phyloP scores from a whole-genome alignment of 768 basidiomycete species.

The Pholiota molesta region DNA sequence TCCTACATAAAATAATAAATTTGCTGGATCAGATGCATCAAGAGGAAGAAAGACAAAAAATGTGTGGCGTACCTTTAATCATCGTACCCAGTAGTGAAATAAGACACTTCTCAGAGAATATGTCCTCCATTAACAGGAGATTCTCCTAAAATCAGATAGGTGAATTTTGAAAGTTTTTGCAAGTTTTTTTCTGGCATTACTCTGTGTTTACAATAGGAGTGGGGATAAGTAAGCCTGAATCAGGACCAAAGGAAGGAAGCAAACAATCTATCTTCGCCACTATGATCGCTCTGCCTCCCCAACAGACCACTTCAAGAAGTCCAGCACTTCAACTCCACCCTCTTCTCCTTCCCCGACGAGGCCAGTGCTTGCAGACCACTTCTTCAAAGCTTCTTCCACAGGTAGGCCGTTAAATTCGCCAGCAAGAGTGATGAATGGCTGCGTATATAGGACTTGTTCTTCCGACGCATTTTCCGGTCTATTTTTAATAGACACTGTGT shows the following conservation, averaged over 20 bases:
- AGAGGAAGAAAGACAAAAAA: background rate
- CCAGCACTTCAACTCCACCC: constrained; percentile 48
- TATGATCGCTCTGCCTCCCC: constrained; percentile 38
- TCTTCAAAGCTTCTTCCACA: constrained; percentile 47
- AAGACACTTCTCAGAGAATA: too few relatives aligned
- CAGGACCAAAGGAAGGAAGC: background rate
- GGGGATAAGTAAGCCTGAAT: background rate
- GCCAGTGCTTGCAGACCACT: constrained; percentile 59
- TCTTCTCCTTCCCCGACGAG: constrained; percentile 37
- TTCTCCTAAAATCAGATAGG: background rate
- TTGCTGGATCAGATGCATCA: background rate
- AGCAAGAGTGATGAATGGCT: constrained; percentile 77
- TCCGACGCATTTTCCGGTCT: constrained; percentile 26
- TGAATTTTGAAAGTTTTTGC: background rate
- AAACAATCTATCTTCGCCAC: too few relatives aligned
- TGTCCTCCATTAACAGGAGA: background rate
- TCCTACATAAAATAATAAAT: background rate
- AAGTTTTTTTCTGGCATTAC: constrained; percentile 2
- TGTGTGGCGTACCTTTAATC: background rate
- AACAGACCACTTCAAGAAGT: constrained; percentile 69
- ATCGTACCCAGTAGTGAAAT: too few relatives aligned
- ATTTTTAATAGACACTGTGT: constrained; percentile 55
- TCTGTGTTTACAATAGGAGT: constrained; percentile 4
- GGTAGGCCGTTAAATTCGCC: constrained; percentile 47
- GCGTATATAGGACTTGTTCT: constrained; percentile 68